These are phyloP conservation scores for Mycothermus thermophilus DNA, from an alignment of 495 filamentous ascomycete species.

Conservation along the genomic window DNA sequence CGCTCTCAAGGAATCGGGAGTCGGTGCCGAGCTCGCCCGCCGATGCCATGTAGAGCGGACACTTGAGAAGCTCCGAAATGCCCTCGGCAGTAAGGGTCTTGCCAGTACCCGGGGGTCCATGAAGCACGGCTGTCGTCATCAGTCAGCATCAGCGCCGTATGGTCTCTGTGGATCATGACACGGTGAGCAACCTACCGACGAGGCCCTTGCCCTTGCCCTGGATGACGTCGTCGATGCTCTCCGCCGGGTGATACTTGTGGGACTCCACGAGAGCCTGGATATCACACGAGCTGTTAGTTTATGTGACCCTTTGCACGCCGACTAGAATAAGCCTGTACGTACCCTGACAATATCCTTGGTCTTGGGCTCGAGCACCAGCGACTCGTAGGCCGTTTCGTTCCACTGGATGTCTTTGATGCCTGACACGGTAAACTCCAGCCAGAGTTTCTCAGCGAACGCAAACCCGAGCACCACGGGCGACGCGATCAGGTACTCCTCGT, in stretches of 20 bases:
- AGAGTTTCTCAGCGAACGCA: constrained; percentile 77
- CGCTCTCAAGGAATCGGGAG: constrained; percentile 58
- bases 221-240: constrained; percentile 57
- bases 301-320: too few relatives aligned
- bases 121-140: constrained; percentile 40
- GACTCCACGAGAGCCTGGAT: constrained; percentile 16
- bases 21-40: constrained; percentile 76
- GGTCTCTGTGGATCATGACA: neutral
- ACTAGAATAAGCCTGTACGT: too few relatives aligned
- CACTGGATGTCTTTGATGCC: constrained; percentile 43
- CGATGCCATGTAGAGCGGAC: constrained; percentile 74
- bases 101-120: constrained; percentile 74
- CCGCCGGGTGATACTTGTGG: constrained; percentile 51
- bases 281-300: too few relatives aligned
- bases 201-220: constrained; percentile 39
- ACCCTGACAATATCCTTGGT: constrained; percentile 33
- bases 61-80: constrained; percentile 68
- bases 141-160: constrained; percentile 11
- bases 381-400: constrained; percentile 19
- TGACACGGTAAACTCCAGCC: constrained; percentile 81
- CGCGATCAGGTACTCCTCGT: constrained; percentile 78
- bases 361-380: constrained; percentile 16
- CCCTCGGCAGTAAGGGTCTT: constrained; percentile 85
- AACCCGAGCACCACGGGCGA: constrained; percentile 92
- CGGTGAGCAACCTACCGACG: constrained; percentile 41